These are phyloP conservation scores for Drosera spatulata DNA, from an alignment of 179 eudicot species.

Conservation along the genomic window DNA sequence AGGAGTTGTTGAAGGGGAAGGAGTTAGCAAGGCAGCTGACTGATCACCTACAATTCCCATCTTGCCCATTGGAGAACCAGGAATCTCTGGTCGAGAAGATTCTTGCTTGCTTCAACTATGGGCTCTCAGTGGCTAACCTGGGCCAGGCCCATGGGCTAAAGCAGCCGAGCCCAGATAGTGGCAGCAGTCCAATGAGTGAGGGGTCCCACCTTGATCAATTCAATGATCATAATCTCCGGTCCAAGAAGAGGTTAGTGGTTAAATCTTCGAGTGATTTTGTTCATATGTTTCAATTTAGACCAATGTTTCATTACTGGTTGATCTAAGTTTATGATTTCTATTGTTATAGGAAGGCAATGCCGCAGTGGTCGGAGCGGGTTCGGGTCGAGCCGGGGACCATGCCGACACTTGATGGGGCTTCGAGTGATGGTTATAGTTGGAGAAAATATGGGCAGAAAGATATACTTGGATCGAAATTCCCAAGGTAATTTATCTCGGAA, in stretches of 20 bases:
- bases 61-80: slow-evolving; percentile 1
- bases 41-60: slow-evolving; percentile 3
- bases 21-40: slow-evolving; percentile 10
- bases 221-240: no score
- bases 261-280: no score
- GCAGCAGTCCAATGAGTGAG: no score
- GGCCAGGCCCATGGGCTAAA: no score
- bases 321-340: not conserved
- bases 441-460: slow-evolving; percentile 24
- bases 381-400: not conserved
- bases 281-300: no score
- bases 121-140: not conserved
- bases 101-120: slow-evolving; percentile 1
- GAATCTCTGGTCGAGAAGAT: slow-evolving; percentile 1
- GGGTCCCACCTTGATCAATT: no score
- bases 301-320: not conserved
- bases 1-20: slow-evolving; percentile 4
- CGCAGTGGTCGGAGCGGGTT: slow-evolving; percentile 2
- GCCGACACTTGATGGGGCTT: not conserved
- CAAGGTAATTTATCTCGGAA: slow-evolving; percentile 11
- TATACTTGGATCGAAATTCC: slow-evolving; percentile 16
- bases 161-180: no score
- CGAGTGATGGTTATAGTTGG: slow-evolving; percentile 11
- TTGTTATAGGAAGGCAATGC: slow-evolving; percentile 3
- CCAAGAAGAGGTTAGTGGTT: no score